phyloP scores from a whole-genome alignment of 1,284 basidiomycete genomes.

The Trametes polyzona region DNA sequence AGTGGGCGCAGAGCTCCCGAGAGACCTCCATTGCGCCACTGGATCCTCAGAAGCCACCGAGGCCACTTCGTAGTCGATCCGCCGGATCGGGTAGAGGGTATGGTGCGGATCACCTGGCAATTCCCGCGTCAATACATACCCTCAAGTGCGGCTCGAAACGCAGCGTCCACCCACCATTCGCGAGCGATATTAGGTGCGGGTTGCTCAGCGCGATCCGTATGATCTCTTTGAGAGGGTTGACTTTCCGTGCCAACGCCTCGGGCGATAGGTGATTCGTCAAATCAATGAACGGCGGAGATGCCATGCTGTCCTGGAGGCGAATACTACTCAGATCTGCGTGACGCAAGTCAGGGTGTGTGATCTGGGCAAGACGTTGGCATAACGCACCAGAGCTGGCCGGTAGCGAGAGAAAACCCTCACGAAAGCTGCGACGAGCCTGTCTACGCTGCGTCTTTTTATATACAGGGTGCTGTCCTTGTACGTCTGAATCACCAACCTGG shows the following conservation, averaged over 20 bases:
- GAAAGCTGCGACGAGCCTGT: no score
- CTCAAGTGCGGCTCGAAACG: no score
- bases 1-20: conserved; percentile 29
- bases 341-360: no score
- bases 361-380: no score
- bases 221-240: conserved; percentile 45
- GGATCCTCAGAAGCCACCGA: conserved; percentile 35
- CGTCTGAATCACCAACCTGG: no score
- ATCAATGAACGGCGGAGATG: conserved; percentile 22
- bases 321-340: not conserved
- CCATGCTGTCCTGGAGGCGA: not conserved
- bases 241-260: conserved; percentile 35
- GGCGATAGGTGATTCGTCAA: conserved; percentile 40
- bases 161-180: no score
- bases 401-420: no score
- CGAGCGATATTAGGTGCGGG: conserved; percentile 42
- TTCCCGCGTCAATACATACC: no score
- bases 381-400: no score
- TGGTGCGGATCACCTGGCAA: conserved; percentile 46
- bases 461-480: no score
- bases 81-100: conserved; percentile 44
- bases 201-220: conserved; percentile 37
- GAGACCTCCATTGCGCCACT: conserved; percentile 35
- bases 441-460: no score
- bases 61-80: conserved; percentile 44